These are phyloP conservation scores for Strobilomyces dryophilus DNA, from an alignment of 768 basidiomycete species.

Conservation along the genomic window DNA sequence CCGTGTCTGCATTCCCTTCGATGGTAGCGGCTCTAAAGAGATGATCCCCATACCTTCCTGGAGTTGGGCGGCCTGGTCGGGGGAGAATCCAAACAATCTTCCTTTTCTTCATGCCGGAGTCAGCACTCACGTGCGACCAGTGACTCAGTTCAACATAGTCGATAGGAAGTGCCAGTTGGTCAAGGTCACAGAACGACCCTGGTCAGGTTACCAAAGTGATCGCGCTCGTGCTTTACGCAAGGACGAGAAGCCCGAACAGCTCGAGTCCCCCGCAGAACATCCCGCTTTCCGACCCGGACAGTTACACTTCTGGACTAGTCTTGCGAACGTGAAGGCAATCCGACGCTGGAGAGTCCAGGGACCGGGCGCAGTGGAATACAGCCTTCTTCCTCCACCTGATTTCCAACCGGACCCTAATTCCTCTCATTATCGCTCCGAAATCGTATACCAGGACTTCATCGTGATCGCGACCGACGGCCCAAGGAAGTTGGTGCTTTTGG, in stretches of 20 bases:
- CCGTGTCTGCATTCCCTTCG: not conserved
- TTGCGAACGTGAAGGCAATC: not conserved
- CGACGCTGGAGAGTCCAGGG: not conserved
- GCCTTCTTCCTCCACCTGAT: not conserved
- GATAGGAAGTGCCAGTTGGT: not conserved
- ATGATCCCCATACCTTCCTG: constrained; percentile 13
- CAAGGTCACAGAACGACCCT: not conserved
- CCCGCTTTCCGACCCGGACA: not conserved
- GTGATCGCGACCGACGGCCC: constrained; percentile 1
- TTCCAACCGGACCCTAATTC: not conserved
- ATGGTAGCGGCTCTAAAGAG: not conserved
- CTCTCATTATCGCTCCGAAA: not conserved
- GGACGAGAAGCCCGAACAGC: not conserved
- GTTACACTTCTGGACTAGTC: constrained; percentile 14
- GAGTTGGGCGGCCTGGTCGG: constrained; percentile 9
- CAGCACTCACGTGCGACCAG: not conserved
- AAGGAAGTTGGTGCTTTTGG: constrained; percentile 2
- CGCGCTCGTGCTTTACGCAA: not conserved
- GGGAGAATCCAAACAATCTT: not conserved
- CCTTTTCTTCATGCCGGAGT: not conserved
- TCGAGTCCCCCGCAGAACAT: not conserved
- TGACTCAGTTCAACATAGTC: constrained; percentile 7
- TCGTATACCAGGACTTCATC: constrained; percentile 3
- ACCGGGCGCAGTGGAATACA: not conserved
- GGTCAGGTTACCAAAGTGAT: not conserved